Evolutionary conservation across 2,329 filamentous ascomycete species (phyloP).

Genomic region (Nemania sp.): DNA sequence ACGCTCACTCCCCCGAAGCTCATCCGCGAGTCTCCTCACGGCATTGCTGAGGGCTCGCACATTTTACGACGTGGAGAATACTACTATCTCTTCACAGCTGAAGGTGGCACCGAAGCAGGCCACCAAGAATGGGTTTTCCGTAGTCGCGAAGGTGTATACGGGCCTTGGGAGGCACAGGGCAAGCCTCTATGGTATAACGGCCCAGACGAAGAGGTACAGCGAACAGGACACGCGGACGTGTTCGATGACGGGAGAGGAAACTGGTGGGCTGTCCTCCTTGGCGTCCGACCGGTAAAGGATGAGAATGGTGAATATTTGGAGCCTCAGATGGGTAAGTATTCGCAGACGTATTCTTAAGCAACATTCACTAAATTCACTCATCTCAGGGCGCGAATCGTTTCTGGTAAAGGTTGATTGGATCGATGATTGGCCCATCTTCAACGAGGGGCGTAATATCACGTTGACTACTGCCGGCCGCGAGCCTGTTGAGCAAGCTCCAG

Average conservation of each 20-base stretch:
- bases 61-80: conserved; percentile 43
- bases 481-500: conserved; percentile 23
- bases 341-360: too few species aligned
- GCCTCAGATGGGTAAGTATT: conserved; percentile 47
- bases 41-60: conserved; percentile 50
- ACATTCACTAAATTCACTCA: neutral
- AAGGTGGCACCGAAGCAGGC: conserved; percentile 51
- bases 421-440: conserved; percentile 57
- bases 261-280: conserved; percentile 55
- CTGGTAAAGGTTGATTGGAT: conserved; percentile 55
- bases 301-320: conserved; percentile 40
- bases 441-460: conserved; percentile 49
- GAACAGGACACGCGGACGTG: conserved; percentile 55
- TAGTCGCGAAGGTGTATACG: conserved; percentile 48
- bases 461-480: conserved; percentile 43
- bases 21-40: conserved; percentile 45
- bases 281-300: conserved; percentile 45
- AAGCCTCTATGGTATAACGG: conserved; percentile 54
- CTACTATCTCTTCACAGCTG: conserved; percentile 48
- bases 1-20: conserved; percentile 44
- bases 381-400: conserved; percentile 48
- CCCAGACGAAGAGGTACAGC: conserved; percentile 52
- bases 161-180: conserved; percentile 54
- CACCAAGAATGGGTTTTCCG: conserved; percentile 59
- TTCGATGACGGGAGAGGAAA: conserved; percentile 50